A percentile compares a stretch with the other conserved stretches of the same genome.
These are phyloP conservation scores for Blastobotrys arbuscula DNA, from an alignment of 1,139 yeast species.

Conservation along the genomic window DNA sequence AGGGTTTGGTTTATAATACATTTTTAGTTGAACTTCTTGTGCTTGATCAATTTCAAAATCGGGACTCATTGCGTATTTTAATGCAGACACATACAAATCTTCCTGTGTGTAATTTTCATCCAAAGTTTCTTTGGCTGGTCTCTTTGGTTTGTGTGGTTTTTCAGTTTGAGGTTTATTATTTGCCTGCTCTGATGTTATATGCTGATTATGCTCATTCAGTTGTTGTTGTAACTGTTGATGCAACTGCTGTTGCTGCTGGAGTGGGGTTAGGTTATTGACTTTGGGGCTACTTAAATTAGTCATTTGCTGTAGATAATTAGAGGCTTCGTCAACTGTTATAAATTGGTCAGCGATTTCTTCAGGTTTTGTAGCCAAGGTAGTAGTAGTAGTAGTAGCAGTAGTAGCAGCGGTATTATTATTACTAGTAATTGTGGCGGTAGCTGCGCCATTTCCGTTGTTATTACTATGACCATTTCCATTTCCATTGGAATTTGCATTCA, in stretches of 20 bases:
- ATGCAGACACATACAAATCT: conserved; percentile 4
- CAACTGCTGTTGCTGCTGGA: background rate
- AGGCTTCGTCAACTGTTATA: conserved; percentile 10
- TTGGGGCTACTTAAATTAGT: conserved; percentile 3
- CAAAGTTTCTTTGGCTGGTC: background rate
- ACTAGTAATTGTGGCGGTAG: background rate
- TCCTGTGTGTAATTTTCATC: conserved; percentile 1
- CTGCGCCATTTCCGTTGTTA: background rate
- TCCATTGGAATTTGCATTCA: too few relatives aligned
- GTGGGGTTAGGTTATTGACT: background rate
- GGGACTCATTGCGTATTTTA: conserved; percentile 1
- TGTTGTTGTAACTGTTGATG: background rate
- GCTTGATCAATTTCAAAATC: conserved; percentile 3
- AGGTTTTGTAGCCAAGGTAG: background rate
- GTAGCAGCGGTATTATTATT: background rate
- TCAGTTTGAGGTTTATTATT: background rate
- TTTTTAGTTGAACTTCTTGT: conserved; percentile 1
- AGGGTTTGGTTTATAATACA: background rate
- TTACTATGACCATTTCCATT: background rate
- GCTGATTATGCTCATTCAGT: background rate
- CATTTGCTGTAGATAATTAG: conserved; percentile 10
- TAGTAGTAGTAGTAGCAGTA: background rate
- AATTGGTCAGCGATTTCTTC: conserved; percentile 2
- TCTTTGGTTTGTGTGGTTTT: background rate
- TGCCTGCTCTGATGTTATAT: background rate